These are phyloP conservation scores for Iberis amara DNA, from an alignment of 441 rosid species.

Conservation along the genomic window DNA sequence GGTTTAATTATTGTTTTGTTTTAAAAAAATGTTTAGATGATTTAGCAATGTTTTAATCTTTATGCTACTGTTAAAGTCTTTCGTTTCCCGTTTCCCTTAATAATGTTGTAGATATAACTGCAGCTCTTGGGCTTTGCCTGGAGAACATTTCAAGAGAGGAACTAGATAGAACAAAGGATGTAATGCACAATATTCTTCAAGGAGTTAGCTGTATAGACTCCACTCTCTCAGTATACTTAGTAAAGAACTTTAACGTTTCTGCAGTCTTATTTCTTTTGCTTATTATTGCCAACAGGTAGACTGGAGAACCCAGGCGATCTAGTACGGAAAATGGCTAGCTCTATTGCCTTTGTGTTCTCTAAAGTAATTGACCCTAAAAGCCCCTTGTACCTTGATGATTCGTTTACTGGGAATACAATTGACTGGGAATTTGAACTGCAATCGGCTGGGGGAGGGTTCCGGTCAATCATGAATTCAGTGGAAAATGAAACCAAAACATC, in stretches of 20 bases:
- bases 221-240: slow-evolving; percentile 30
- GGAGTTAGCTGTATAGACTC: slow-evolving; percentile 83
- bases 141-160: slow-evolving; percentile 87
- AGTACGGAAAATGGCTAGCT: slow-evolving; percentile 83
- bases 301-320: slow-evolving; percentile 78
- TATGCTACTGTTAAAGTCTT: slow-evolving; percentile 18
- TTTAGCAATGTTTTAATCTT: slow-evolving; percentile 18
- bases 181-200: slow-evolving; percentile 80
- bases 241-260: slow-evolving; percentile 23
- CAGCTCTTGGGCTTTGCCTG: slow-evolving; percentile 87
- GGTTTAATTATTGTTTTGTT: slow-evolving; percentile 4
- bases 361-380: slow-evolving; percentile 82
- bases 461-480: slow-evolving; percentile 28
- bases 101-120: slow-evolving; percentile 60
- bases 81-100: slow-evolving; percentile 40
- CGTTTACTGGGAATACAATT: slow-evolving; percentile 53
- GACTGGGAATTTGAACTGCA: slow-evolving; percentile 84
- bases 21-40: slow-evolving; percentile 13
- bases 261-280: slow-evolving; percentile 26
- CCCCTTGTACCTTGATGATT: slow-evolving; percentile 86
- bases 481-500: slow-evolving; percentile 34
- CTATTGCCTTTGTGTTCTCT: slow-evolving; percentile 77
- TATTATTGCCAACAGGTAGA: slow-evolving; percentile 60
- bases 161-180: slow-evolving; percentile 65
- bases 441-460: slow-evolving; percentile 33